These are phyloP conservation scores for Rhodotorula babjevae DNA, from an alignment of 768 basidiomycete species.

Conservation along the genomic window DNA sequence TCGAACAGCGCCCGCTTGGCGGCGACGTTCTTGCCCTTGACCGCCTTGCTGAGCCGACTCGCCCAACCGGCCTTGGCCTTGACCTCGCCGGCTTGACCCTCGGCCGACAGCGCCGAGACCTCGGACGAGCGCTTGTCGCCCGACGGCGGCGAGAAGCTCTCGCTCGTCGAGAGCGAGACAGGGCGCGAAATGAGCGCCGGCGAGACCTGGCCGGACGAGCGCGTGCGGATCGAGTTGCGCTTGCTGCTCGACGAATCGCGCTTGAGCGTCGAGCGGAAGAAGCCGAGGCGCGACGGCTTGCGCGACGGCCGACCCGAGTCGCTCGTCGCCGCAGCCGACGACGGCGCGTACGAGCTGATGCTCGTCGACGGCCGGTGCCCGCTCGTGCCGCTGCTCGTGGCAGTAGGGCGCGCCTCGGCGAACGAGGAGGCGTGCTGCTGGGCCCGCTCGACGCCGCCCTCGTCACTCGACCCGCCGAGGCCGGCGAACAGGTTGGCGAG, in stretches of 20 bases:
- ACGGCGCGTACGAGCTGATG: slow-evolving; percentile 20
- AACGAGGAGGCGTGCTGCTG: not conserved
- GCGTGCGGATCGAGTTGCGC: not conserved
- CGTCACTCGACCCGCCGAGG: not conserved
- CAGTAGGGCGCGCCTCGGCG: not conserved
- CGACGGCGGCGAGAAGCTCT: not conserved
- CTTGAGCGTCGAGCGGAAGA: slow-evolving; percentile 14
- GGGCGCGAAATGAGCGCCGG: not conserved
- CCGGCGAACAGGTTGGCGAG: slow-evolving; percentile 24
- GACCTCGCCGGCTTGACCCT: not conserved
- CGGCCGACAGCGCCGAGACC: not conserved
- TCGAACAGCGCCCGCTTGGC: slow-evolving; percentile 19
- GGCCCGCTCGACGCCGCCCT: not conserved
- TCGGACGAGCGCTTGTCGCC: not conserved
- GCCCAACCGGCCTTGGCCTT: slow-evolving; percentile 10
- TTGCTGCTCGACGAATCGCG: slow-evolving; percentile 5
- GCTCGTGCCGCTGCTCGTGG: not conserved
- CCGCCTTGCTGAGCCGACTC: not conserved
- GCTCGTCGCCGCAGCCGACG: slow-evolving; percentile 3
- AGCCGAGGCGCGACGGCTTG: slow-evolving; percentile 15
- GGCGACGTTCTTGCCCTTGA: slow-evolving; percentile 20
- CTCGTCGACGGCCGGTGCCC: slow-evolving; percentile 12
- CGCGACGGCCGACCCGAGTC: not conserved
- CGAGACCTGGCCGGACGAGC: not conserved
- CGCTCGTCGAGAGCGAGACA: not conserved